Percentiles rank a stretch among this genome's conserved stretches.
Evolutionary conservation across 805 yeast species (phyloP).

Genomic region (Suhomyces xylopsoci): DNA sequence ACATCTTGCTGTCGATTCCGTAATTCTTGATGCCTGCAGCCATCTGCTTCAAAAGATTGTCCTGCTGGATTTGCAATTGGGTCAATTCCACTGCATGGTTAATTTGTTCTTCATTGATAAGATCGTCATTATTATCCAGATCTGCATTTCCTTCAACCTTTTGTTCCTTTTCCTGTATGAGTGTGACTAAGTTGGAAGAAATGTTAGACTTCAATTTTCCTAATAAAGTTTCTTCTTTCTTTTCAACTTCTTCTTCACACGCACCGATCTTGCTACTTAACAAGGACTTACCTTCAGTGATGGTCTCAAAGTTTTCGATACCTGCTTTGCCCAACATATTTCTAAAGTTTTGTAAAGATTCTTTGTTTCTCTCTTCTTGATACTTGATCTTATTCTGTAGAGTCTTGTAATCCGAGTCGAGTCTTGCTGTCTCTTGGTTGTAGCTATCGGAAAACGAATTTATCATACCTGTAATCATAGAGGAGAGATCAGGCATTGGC

Average conservation of each 20-base stretch:
- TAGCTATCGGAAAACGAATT: conserved; percentile 54
- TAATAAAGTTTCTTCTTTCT: conserved; percentile 21
- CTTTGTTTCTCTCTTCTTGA: conserved; percentile 45
- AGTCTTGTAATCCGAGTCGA: conserved; percentile 19
- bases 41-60: conserved; percentile 42
- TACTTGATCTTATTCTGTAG: conserved; percentile 43
- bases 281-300: conserved; percentile 25
- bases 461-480: conserved; percentile 41
- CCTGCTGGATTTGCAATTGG: conserved; percentile 51
- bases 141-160: conserved; percentile 4
- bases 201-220: conserved; percentile 38
- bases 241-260: conserved; percentile 12
- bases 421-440: conserved; percentile 47
- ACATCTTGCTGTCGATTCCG: conserved; percentile 54
- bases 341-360: conserved; percentile 25
- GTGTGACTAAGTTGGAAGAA: conserved; percentile 42
- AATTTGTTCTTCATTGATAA: conserved; percentile 11
- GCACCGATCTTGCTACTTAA: conserved; percentile 16
- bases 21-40: conserved; percentile 42
- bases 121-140: conserved; percentile 6
- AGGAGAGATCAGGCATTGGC: conserved; percentile 31
- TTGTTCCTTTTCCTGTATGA: conserved; percentile 36
- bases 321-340: conserved; percentile 34
- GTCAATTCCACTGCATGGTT: conserved; percentile 33
- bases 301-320: conserved; percentile 19